Evolutionary conservation across 2,329 filamentous ascomycete genomes (phyloP).

Genomic region (Sporothrix inflata): DNA sequence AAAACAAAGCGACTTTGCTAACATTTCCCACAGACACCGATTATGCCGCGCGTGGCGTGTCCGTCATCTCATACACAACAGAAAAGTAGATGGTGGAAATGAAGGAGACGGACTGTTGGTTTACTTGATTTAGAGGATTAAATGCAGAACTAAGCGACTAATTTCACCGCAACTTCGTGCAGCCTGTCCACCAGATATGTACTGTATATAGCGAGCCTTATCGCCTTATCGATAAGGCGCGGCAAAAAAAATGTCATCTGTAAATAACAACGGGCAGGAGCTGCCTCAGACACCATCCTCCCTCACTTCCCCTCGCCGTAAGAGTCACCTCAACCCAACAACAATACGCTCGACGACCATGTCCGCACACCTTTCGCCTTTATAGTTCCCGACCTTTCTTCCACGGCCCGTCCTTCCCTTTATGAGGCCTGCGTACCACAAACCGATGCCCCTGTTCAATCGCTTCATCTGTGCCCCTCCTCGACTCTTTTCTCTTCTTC

Average conservation of each 20-base stretch:
- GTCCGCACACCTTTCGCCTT: neutral
- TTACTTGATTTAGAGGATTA: neutral
- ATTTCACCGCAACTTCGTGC: neutral
- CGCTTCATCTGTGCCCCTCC: neutral
- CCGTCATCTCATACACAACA: constrained; percentile 30
- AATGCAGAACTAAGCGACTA: no score
- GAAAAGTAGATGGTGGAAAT: neutral
- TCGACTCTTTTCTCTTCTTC: neutral
- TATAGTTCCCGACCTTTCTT: neutral
- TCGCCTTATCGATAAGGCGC: constrained; percentile 5
- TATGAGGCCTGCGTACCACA: neutral
- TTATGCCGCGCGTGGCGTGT: constrained; percentile 28
- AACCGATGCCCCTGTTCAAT: neutral
- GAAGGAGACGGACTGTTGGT: no score
- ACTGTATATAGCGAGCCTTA: neutral
- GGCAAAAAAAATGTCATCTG: constrained; percentile 4
- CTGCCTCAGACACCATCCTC: neutral
- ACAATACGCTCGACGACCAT: neutral
- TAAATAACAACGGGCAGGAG: constrained; percentile 11
- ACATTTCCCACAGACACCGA: constrained; percentile 23
- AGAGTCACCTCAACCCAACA: constrained; percentile 24
- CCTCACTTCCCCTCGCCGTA: constrained; percentile 1
- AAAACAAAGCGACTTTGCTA: neutral
- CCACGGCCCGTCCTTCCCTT: neutral
- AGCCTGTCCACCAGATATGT: neutral